Base-by-base conservation (phyloP, 768 basidiomycete genomes). In the Mycena belliarum region DNA sequence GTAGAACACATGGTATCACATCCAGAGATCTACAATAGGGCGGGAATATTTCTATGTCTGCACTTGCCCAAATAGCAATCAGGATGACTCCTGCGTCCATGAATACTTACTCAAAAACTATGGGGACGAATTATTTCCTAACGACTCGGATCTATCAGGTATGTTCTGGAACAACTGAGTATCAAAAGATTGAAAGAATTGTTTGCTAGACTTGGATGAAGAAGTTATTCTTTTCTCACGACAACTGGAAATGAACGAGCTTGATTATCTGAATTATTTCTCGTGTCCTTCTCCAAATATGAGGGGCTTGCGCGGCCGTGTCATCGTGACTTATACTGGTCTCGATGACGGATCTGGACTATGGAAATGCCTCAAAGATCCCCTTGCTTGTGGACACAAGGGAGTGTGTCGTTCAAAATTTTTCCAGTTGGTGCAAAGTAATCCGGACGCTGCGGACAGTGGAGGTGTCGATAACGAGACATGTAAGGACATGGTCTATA, bases 1-100 rank as follows among this genome's bases (percentile, higher is more conserved):
- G 6, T 23, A 42, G 51, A 26, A 28, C 16, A 32, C 55, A 4
- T 56, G 55, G 55, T 49, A 56, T 49, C 55, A 56, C 42, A 18
- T 48, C 20, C 53, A 55, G n/a, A 23, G 38, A 21, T 44, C 44
- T 2, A 28, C 8, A 1, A 48, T 55, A 11, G 53, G 45, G 10
- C n/a, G 4, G 2, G 37, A 48, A 16, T 1, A 11, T 1, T 20
- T 55, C 1, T 32, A 11, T 32, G 53, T 55, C 12, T 55, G 53
- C 37, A 47, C 35, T 14, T 55, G 53, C 20, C 53, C 53, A 1
- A 6, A 11, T 0, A 47, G 45, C 20, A 47, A 32, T n/a, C 23
- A 25, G 3, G 45, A 48, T n/a, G 16, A 38, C 4, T 2, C 11
- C 14, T 53, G 52, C 15, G 42, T 53, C 14, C 52, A 53, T 14